phyloP scores from a whole-genome alignment of 2,329 filamentous ascomycete genomes.

The Amphichorda felina region DNA sequence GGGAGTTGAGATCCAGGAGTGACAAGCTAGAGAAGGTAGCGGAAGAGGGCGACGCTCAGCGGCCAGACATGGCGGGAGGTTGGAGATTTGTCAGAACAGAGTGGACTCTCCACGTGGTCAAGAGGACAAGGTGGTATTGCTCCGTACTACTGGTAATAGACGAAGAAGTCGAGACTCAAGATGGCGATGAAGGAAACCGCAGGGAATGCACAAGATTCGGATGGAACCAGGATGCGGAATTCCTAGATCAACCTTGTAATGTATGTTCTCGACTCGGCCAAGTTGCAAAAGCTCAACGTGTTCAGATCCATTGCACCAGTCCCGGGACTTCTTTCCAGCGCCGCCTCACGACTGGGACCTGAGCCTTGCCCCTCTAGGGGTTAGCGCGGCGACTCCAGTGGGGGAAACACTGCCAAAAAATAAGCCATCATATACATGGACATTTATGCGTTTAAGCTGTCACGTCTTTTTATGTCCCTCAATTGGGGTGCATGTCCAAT shows the following conservation, averaged over 20 bases:
- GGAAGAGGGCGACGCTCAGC: background rate
- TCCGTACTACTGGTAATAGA: no score
- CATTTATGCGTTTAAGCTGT: no score
- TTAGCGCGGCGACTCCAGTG: conserved; percentile 4
- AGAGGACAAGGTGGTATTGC: background rate
- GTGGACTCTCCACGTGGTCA: background rate
- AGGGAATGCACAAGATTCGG: no score
- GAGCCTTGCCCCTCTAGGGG: conserved; percentile 5
- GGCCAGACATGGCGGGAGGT: conserved; percentile 1
- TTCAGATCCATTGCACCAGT: conserved; percentile 7
- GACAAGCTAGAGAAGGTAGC: no score
- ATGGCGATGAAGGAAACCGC: background rate
- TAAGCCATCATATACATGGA: background rate
- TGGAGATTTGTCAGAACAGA: background rate
- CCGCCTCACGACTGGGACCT: conserved; percentile 3
- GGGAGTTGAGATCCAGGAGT: no score
- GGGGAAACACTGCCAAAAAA: no score
- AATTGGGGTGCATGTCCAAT: no score
- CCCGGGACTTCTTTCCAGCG: conserved; percentile 4
- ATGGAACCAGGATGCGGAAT: no score
- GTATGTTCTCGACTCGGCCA: no score
- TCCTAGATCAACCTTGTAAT: no score
- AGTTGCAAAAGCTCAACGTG: conserved; percentile 15
- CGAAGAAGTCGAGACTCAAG: no score
- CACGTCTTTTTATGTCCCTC: no score